Evolutionary conservation across 2,329 filamentous ascomycete genomes (phyloP).

Genomic region (Colletotrichum sp.): DNA sequence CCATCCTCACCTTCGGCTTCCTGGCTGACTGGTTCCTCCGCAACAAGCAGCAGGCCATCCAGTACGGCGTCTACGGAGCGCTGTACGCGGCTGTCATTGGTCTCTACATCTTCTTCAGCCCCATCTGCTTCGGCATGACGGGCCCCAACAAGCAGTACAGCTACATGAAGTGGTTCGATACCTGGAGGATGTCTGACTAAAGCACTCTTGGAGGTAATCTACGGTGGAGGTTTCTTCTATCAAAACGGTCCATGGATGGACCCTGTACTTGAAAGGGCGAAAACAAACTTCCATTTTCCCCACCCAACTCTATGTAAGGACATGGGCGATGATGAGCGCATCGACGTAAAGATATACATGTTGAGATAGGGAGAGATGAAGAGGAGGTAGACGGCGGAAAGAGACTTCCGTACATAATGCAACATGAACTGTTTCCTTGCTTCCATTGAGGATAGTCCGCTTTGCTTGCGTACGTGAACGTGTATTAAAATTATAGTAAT

Average conservation of each 20-base stretch:
- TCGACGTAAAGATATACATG: background rate
- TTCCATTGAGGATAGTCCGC: background rate
- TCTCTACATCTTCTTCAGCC: slow-evolving; percentile 89
- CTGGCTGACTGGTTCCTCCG: slow-evolving; percentile 82
- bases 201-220: background rate
- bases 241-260: background rate
- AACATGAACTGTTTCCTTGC: slow-evolving; percentile 17
- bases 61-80: slow-evolving; percentile 72
- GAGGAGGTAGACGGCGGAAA: background rate
- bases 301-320: slow-evolving; percentile 4
- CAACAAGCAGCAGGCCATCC: slow-evolving; percentile 66
- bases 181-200: slow-evolving; percentile 80
- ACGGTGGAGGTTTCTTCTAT: background rate
- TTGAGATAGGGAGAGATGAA: background rate
- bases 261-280: background rate
- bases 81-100: slow-evolving; percentile 79
- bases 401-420: slow-evolving; percentile 15
- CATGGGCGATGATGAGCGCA: background rate
- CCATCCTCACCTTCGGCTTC: slow-evolving; percentile 89
- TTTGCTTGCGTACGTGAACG: background rate
- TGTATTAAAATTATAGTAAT: slow-evolving; percentile 19
- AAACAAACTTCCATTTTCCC: background rate
- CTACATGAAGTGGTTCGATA: slow-evolving; percentile 92
- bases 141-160: slow-evolving; percentile 83
- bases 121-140: slow-evolving; percentile 95